Evolutionary conservation across 2,329 filamentous ascomycete species (phyloP), one percentile per base, ranked within the genome.

Genomic region (Aspergillus sp.): DNA sequence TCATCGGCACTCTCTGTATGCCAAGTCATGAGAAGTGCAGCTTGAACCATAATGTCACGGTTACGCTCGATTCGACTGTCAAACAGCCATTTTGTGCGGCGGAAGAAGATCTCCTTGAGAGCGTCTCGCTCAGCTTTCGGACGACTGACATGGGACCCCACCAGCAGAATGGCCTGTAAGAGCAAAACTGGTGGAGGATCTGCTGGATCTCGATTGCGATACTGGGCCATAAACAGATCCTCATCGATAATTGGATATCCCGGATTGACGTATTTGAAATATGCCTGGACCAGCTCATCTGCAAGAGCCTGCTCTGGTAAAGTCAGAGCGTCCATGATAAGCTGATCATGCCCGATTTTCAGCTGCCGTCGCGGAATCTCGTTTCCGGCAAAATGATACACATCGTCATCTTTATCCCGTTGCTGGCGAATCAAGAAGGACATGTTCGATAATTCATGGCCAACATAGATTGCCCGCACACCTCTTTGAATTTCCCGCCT

Each of bases 391-490:
- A 72, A 72, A 53, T 73, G 70, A 47, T 70, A 69, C 55, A 74
- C 53, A 52, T 68, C 62, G 39, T 69, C 67, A 49, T 70, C 66
- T 48, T 63, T 63, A 32, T 68, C 66, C 58, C 72, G 60, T 49
- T 75, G 73, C 51, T 79, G 76, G 10, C 75, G 73, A 23, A 80
- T 72, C 38, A 80, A 63, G 53, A 79, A 78, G 47, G 77, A 77
- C 54, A 80, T 69, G 49, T 80, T 80, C 30, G 77, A 80, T 49
- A 77, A 71, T 52, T 79, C 76, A 47, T 76, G 75, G 5, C 77
- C 77, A 41, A 80, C 76, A 54, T 77, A 80, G 48, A 75, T 77
- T 9, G 76, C 71, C 20, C 76, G 71, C 13, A 75, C 72, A 3
- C 69, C 66, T 45, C 68, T 64, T 32, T 71, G 65, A n/a, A 79